phyloP scores from a whole-genome alignment of 140 eudicot genomes.

The Stevia rebaudiana region DNA sequence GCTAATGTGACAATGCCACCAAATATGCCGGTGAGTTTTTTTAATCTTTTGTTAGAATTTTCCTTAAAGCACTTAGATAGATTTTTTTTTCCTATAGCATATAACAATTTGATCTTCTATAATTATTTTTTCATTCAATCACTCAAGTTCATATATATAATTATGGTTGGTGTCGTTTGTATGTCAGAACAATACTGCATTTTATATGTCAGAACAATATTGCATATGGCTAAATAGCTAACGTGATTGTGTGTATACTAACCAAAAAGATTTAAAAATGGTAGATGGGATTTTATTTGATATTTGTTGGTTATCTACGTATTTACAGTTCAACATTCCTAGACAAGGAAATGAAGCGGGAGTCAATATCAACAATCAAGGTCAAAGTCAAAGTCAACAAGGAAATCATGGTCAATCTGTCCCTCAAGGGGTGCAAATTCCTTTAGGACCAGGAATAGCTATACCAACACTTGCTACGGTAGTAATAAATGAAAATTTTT shows the following conservation, averaged over 20 bases:
- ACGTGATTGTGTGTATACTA: constrained; percentile 1
- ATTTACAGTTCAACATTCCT: constrained; percentile 30
- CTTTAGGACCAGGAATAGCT: constrained; percentile 69
- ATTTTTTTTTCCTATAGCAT: background rate
- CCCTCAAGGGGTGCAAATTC: constrained; percentile 53
- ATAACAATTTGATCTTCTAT: background rate
- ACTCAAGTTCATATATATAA: background rate
- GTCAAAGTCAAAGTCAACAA: constrained; percentile 45
- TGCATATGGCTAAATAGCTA: background rate
- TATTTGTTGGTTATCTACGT: background rate
- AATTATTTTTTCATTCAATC: background rate
- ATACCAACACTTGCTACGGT: constrained; percentile 73
- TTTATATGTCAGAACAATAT: background rate
- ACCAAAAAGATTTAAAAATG: background rate
- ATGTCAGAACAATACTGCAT: background rate
- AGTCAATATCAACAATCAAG: constrained; percentile 38
- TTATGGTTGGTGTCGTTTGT: constrained; percentile 3
- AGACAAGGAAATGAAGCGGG: constrained; percentile 52
- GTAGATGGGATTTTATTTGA: background rate
- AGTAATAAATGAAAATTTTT: background rate
- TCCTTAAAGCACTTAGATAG: background rate
- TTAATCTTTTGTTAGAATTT: background rate
- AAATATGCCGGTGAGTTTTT: constrained; percentile 40
- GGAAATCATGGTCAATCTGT: constrained; percentile 52
- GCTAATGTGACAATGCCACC: constrained; percentile 42